Conservation (phyloP, 768 basidiomycete species). For the Rhodotorula graminis region DNA sequence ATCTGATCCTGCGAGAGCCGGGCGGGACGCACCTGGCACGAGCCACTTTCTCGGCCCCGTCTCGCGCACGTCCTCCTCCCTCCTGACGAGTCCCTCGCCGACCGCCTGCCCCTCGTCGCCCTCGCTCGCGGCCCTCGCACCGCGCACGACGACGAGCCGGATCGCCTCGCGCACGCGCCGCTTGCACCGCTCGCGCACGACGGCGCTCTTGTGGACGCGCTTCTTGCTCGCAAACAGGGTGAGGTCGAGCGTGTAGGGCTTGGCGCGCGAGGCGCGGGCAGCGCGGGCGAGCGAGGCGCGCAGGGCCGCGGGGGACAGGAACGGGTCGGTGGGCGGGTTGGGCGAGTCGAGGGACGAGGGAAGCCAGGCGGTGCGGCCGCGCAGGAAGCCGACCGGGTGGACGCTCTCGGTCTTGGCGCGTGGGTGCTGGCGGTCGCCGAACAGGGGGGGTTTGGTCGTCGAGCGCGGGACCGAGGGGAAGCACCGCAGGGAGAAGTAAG, state of each 20-base stretch:
- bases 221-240: conserved; percentile 33
- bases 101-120: not conserved
- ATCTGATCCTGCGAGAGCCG: no score
- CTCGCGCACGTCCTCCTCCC: conserved; percentile 15
- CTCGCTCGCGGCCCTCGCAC: not conserved
- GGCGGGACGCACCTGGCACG: conserved; percentile 6
- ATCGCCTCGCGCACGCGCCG: conserved; percentile 28
- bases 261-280: not conserved
- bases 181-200: conserved; percentile 23
- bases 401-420: not conserved
- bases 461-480: conserved; percentile 15
- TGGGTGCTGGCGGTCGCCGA: no score
- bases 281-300: not conserved
- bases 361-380: not conserved
- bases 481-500: conserved; percentile 16
- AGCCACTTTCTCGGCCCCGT: conserved; percentile 28
- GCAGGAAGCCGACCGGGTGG: not conserved
- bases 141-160: conserved; percentile 26
- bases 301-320: not conserved
- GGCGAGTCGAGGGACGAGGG: not conserved
- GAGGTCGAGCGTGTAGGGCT: conserved; percentile 29
- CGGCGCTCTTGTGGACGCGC: conserved; percentile 32
- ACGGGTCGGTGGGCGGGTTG: not conserved
- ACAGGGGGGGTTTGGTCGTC: not conserved
- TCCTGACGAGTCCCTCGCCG: not conserved